These are phyloP conservation scores for Phtheirospermum japonicum DNA, from an alignment of 257 asterid species.

Conservation along the genomic window DNA sequence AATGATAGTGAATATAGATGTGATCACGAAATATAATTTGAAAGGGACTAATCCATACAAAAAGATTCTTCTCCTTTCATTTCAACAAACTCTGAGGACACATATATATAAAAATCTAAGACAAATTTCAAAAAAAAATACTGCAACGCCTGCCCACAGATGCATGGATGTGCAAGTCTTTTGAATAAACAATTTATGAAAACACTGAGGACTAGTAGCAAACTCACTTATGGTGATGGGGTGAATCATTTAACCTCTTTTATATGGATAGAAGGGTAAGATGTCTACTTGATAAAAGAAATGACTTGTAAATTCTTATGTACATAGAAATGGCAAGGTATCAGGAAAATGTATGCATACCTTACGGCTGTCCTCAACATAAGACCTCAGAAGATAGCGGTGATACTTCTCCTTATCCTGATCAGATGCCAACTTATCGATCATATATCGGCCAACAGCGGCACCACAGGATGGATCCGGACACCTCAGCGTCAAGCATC, in stretches of 20 bases:
- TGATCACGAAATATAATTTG: not conserved
- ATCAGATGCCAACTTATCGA: constrained; percentile 46
- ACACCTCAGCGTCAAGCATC: constrained; percentile 86
- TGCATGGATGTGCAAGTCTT: constrained; percentile 17
- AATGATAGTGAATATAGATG: constrained; percentile 20
- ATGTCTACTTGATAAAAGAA: constrained; percentile 2
- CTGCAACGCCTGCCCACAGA: not conserved
- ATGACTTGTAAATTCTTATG: constrained; percentile 5
- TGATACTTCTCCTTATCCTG: constrained; percentile 73
- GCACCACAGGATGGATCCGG: constrained; percentile 83
- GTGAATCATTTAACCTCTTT: constrained; percentile 2
- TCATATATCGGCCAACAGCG: constrained; percentile 87
- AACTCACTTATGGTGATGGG: not conserved
- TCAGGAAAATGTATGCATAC: constrained; percentile 37
- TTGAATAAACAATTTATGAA: not conserved
- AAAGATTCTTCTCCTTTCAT: constrained; percentile 7
- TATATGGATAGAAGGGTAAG: not conserved
- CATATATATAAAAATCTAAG: not conserved
- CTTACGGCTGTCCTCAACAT: constrained; percentile 91
- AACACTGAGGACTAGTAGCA: not conserved
- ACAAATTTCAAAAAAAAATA: not conserved
- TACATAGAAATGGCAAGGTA: constrained; percentile 20
- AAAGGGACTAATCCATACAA: constrained; percentile 12
- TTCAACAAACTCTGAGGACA: not conserved
- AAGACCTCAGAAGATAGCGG: constrained; percentile 88